phyloP scores from a whole-genome alignment of 352 stramenopile genomes.

The Phytopythium montanum region DNA sequence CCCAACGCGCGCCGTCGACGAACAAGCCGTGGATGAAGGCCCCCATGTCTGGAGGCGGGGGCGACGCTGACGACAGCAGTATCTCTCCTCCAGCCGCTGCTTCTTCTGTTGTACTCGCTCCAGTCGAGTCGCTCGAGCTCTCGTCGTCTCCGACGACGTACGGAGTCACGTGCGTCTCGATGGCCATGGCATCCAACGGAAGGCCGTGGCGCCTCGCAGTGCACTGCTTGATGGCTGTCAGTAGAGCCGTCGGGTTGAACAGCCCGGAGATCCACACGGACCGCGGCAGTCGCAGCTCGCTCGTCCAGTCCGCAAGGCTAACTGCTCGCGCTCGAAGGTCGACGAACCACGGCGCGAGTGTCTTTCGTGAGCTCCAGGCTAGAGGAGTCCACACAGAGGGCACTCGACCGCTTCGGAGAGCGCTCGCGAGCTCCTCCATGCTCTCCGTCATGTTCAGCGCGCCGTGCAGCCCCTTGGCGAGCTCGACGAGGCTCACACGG shows the following conservation, averaged over 20 bases:
- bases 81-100: neutral
- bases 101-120: slow-evolving; percentile 1
- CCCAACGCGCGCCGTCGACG: slow-evolving; percentile 94
- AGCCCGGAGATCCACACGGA: slow-evolving; percentile 82
- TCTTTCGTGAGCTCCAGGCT: slow-evolving; percentile 85
- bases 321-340: slow-evolving; percentile 69
- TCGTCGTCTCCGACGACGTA: slow-evolving; percentile 21
- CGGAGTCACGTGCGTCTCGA: slow-evolving; percentile 92
- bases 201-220: slow-evolving; percentile 83
- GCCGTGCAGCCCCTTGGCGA: slow-evolving; percentile 80
- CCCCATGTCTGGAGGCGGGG: slow-evolving; percentile 68
- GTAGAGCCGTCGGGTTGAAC: slow-evolving; percentile 82
- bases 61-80: slow-evolving; percentile 6
- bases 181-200: slow-evolving; percentile 91
- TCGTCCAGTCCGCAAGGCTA: slow-evolving; percentile 53
- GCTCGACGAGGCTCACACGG: slow-evolving; percentile 50
- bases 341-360: slow-evolving; percentile 70
- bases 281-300: slow-evolving; percentile 64
- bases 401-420: neutral
- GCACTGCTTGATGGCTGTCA: slow-evolving; percentile 83
- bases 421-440: slow-evolving; percentile 69
- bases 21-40: slow-evolving; percentile 94
- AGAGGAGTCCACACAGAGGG: neutral
- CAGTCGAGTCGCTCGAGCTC: neutral
- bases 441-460: slow-evolving; percentile 86